phyloP scores from a whole-genome alignment of 73 alveolate genomes.

The Symbiodinium pilosum region DNA sequence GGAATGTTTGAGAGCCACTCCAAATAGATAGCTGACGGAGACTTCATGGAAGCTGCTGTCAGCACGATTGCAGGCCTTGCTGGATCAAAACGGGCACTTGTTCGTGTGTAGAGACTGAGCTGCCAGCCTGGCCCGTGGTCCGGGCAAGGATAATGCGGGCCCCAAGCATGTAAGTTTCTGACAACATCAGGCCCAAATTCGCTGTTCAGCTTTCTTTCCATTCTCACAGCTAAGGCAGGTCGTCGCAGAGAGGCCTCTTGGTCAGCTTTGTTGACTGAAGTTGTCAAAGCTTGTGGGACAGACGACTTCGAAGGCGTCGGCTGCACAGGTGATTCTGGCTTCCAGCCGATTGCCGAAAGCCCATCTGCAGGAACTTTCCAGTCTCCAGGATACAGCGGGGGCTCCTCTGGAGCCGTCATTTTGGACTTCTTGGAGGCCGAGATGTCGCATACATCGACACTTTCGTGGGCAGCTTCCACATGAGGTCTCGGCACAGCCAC shows the following conservation, averaged over 20 bases:
- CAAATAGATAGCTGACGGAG: background rate
- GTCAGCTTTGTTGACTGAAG: background rate
- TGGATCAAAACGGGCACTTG: slow-evolving; percentile 23
- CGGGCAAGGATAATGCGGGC: slow-evolving; percentile 42
- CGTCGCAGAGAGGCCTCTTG: background rate
- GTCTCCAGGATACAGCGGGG: slow-evolving; percentile 51
- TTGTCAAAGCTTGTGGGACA: too few species aligned
- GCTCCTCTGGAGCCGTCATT: background rate
- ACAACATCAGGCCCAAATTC: slow-evolving; percentile 34
- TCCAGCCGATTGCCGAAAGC: slow-evolving; percentile 48
- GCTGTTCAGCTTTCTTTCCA: background rate
- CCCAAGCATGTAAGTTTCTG: background rate
- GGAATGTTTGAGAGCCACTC: slow-evolving; percentile 31
- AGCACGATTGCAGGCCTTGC: slow-evolving; percentile 25
- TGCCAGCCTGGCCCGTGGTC: slow-evolving; percentile 22
- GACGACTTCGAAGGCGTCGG: background rate
- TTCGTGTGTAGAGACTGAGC: slow-evolving; percentile 5
- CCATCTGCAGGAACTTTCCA: slow-evolving; percentile 77
- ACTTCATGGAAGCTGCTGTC: slow-evolving; percentile 1
- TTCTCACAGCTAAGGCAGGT: background rate
- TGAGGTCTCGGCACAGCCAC: background rate
- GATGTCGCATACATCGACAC: background rate
- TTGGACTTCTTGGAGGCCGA: background rate
- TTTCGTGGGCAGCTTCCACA: background rate
- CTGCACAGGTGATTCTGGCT: background rate